phyloP scores from a whole-genome alignment of 495 filamentous ascomycete species.

The Amorphotheca resinae region DNA sequence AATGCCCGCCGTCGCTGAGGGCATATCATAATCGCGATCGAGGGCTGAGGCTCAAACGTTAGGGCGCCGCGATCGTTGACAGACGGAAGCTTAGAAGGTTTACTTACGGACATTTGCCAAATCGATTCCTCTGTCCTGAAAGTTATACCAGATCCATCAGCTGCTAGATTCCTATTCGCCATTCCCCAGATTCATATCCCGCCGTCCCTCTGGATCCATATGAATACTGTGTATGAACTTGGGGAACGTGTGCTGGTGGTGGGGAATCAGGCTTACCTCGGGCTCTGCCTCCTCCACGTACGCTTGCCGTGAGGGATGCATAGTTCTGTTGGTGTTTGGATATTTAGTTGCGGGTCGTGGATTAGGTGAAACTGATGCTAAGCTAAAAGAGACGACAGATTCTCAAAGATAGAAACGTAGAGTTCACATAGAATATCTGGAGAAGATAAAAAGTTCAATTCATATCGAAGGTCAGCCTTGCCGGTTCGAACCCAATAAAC shows the following conservation, averaged over 20 bases:
- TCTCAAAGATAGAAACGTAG: too few species aligned
- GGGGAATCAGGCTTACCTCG: conserved; percentile 44
- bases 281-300: conserved; percentile 77
- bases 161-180: conserved; percentile 13
- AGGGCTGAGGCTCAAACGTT: conserved; percentile 41
- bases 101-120: conserved; percentile 69
- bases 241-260: conserved; percentile 3
- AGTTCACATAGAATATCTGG: too few species aligned
- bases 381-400: too few species aligned
- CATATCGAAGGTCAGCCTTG: too few species aligned
- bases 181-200: conserved; percentile 1
- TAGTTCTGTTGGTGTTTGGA: conserved; percentile 21
- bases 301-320: conserved; percentile 89
- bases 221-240: conserved; percentile 21
- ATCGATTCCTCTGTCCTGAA: conserved; percentile 59
- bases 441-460: too few species aligned
- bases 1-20: conserved; percentile 56
- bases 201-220: conserved; percentile 18
- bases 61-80: neutral
- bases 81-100: neutral
- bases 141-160: conserved; percentile 22
- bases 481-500: too few species aligned
- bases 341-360: too few species aligned
- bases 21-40: conserved; percentile 78
- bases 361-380: too few species aligned